These are phyloP conservation scores for Kazachstania sp. DNA, from an alignment of 1,139 yeast genomes.

Conservation along the genomic window DNA sequence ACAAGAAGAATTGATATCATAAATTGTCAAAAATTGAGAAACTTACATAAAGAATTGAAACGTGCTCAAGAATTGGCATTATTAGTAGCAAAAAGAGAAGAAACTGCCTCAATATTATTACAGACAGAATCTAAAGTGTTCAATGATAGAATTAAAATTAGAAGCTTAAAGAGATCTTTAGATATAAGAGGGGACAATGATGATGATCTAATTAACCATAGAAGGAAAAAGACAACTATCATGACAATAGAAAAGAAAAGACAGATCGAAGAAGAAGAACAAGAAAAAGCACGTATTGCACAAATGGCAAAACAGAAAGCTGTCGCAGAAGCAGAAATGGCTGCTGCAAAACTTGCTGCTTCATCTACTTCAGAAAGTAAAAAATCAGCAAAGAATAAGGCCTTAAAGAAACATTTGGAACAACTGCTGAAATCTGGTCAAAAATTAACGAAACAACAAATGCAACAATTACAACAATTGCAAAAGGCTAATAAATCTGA, in stretches of 20 bases:
- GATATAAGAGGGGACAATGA: conserved; percentile 73
- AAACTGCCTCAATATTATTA: conserved; percentile 33
- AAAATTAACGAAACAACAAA: conserved; percentile 20
- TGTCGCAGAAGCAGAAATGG: conserved; percentile 6
- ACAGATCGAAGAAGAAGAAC: conserved; percentile 11
- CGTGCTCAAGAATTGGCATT: conserved; percentile 65
- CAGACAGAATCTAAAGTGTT: conserved; percentile 19
- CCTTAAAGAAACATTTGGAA: conserved; percentile 19
- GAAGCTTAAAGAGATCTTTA: conserved; percentile 61
- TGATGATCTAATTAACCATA: conserved; percentile 70
- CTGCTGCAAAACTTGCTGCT: conserved; percentile 7
- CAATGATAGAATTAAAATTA: conserved; percentile 55
- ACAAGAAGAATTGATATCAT: conserved; percentile 91
- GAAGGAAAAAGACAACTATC: conserved; percentile 47
- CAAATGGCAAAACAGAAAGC: conserved; percentile 14
- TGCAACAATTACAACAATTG: conserved; percentile 14
- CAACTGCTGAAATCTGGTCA: conserved; percentile 17
- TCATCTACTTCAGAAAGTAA: conserved; percentile 9
- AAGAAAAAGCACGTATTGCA: background rate
- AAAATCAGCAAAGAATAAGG: conserved; percentile 11
- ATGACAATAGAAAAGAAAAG: conserved; percentile 27
- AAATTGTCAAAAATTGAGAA: conserved; percentile 75
- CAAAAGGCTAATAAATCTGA: conserved; percentile 11
- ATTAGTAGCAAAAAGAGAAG: conserved; percentile 59
- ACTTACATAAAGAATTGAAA: conserved; percentile 67